Evolutionary conservation across 768 basidiomycete species (phyloP), one percentile per base, ranked within the genome.

Genomic region (Holtermanniella nyarrowii): DNA sequence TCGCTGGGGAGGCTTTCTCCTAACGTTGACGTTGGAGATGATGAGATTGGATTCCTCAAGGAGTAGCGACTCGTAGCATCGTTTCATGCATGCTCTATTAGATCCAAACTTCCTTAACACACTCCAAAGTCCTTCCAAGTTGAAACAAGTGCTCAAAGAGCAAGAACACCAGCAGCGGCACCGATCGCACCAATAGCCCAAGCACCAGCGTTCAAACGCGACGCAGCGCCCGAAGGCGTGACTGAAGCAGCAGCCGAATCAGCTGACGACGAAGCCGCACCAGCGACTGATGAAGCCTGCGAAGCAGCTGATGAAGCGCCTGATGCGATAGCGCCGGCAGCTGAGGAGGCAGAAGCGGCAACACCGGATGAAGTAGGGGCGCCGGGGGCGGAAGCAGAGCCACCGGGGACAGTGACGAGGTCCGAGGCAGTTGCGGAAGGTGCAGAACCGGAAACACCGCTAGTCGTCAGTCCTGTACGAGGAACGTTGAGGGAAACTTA

Each of bases 211-310:
- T 73, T 48, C 84, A 80, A 47, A 82, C 71, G 0, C 72, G 64
- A 1, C 82, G 79, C 56, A 78, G 70, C 84, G 83, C 85, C 22
- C 81, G 78, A 2, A 82, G 53, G 3, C 77, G 77, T 58, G 84
- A 80, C 13, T 76, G 75, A 0, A 78, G 76, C 1, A 74, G 72
- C 31, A 78, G 58, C 51, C 23, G 45, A 31, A 16, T 27, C 23
- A 11, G 46, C 12, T 18, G 49, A 5, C 42, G 42, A 43, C n/a
- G 49, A 41, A 24, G 49, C 49, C 13, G 42, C 49, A 10, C 14
- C 11, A 26, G 51, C 26, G 1, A 45, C 44, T 18, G 46, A 40
- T 40, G 24, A 23, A 7, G 77, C 58, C 84, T 80, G 12, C 76
- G 75, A 0, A 78, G 76, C 1, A 74, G 72, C 31, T 78, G 58